Percentiles rank a stretch among this genome's conserved stretches.
These are phyloP conservation scores for Dillenia turbinata DNA, from an alignment of 164 flowering plant genomes.

Conservation along the genomic window DNA sequence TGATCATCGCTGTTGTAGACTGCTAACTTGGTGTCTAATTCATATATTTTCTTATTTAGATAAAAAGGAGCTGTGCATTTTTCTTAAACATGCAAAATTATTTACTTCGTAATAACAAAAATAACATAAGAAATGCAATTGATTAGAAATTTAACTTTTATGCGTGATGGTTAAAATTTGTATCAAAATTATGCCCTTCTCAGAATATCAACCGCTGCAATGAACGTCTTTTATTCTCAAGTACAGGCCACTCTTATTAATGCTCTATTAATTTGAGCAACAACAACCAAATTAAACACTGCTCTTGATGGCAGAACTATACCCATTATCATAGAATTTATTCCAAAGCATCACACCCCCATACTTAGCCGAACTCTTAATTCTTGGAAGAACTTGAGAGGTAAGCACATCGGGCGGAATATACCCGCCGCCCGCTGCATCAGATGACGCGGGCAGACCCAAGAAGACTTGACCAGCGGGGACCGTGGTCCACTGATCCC, in stretches of 20 bases:
- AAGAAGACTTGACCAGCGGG: slow-evolving; percentile 7
- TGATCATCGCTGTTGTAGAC: too few relatives aligned
- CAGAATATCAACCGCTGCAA: too few relatives aligned
- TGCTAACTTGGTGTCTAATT: too few relatives aligned
- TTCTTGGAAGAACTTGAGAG: slow-evolving; percentile 8
- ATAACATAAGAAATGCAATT: too few relatives aligned
- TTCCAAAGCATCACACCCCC: slow-evolving; percentile 10
- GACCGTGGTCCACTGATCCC: slow-evolving; percentile 11
- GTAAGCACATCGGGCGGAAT: slow-evolving; percentile 3
- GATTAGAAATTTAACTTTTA: too few relatives aligned
- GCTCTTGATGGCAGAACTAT: slow-evolving; percentile 2
- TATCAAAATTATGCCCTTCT: too few relatives aligned
- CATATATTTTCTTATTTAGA: too few relatives aligned
- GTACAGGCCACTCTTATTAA: neutral
- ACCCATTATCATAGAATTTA: neutral
- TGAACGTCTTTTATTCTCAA: neutral
- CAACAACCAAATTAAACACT: neutral
- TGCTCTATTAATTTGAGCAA: slow-evolving; percentile 1
- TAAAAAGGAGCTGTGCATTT: too few relatives aligned
- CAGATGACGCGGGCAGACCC: neutral
- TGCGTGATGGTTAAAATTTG: too few relatives aligned
- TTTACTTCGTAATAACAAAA: too few relatives aligned
- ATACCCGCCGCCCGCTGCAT: neutral
- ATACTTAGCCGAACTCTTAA: slow-evolving; percentile 11
- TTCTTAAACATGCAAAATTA: too few relatives aligned